Percentiles rank a stretch among this genome's conserved stretches.
Conservation (phyloP, 179 eudicot species). For the Silene noctiflora region DNA sequence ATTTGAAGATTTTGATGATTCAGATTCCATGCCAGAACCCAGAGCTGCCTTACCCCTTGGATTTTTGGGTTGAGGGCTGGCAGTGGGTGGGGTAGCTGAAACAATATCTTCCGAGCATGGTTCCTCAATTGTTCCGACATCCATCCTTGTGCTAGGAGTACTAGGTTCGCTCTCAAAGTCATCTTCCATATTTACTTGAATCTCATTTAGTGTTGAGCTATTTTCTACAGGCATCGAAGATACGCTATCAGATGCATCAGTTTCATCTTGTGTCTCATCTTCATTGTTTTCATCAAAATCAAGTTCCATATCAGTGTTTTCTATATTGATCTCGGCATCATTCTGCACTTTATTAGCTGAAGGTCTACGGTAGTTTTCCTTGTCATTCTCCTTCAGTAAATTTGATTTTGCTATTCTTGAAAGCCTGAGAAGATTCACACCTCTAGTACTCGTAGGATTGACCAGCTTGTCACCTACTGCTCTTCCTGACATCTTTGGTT, state of each 20-base stretch:
- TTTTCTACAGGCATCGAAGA: constrained; percentile 44
- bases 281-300: constrained; percentile 85
- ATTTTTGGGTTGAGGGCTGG: constrained; percentile 58
- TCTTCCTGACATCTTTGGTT: constrained; percentile 48
- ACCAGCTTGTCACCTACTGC: constrained; percentile 52
- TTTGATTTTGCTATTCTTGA: constrained; percentile 95
- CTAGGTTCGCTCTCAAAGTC: constrained; percentile 32
- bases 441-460: constrained; percentile 48
- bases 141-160: constrained; percentile 39
- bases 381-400: constrained; percentile 82
- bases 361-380: constrained; percentile 94
- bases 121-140: constrained; percentile 38
- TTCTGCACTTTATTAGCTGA: constrained; percentile 60
- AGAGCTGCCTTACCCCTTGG: constrained; percentile 50
- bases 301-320: constrained; percentile 96
- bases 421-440: constrained; percentile 77
- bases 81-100: constrained; percentile 57
- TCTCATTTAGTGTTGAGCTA: constrained; percentile 38
- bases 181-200: constrained; percentile 37
- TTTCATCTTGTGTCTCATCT: constrained; percentile 73
- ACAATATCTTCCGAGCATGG: constrained; percentile 46
- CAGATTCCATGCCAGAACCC: constrained; percentile 53
- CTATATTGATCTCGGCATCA: constrained; percentile 83
- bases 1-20: constrained; percentile 46
- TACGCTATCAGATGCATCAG: constrained; percentile 52